These are phyloP conservation scores for Mortierella claussenii DNA, from an alignment of 192 early-diverging fungal genomes.

Conservation along the genomic window DNA sequence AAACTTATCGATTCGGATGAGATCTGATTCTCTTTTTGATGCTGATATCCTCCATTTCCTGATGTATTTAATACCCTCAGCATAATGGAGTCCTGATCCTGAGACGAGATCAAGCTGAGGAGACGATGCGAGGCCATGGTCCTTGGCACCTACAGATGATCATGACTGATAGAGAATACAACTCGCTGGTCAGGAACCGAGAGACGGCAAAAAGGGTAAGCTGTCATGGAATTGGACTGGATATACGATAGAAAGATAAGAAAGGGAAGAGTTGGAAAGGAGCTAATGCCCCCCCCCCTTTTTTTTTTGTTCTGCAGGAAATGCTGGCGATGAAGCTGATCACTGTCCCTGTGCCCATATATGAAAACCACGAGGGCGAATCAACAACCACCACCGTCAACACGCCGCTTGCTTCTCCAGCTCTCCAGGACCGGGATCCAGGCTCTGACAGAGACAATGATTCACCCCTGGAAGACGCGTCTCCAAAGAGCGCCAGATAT, in stretches of 20 bases:
- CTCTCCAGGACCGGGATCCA: too few species aligned
- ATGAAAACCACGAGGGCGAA: background rate
- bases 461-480: too few species aligned
- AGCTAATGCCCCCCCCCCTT: background rate
- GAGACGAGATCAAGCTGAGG: background rate
- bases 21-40: background rate
- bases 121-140: background rate
- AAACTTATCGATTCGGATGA: too few species aligned
- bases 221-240: too few species aligned
- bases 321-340: background rate
- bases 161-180: background rate
- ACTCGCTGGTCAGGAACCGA: background rate
- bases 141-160: background rate
- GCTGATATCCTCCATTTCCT: background rate
- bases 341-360: background rate
- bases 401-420: too few species aligned
- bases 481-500: too few species aligned
- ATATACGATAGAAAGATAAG: background rate
- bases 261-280: background rate
- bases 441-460: too few species aligned
- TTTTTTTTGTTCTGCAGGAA: background rate
- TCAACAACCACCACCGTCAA: too few species aligned
- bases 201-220: background rate
- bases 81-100: background rate
- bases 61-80: too few species aligned